Base-by-base conservation (phyloP, 352 stramenopile species). In the Pythium myriotylum region DNA sequence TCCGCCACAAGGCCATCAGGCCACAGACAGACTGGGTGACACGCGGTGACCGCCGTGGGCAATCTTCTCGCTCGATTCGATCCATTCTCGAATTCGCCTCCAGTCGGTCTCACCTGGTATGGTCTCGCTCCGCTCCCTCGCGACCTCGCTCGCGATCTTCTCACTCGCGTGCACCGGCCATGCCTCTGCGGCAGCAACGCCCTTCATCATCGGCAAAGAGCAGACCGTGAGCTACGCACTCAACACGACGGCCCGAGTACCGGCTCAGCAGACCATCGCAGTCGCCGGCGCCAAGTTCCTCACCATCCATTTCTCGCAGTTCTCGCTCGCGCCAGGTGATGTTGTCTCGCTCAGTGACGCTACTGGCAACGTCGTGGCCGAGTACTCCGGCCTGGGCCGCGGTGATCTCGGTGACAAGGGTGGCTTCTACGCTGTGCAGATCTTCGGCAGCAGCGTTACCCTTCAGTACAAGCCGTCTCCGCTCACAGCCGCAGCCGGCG, bases 261-360 rank as follows among this genome's bases (percentile, higher is more conserved):
- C 68, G 4, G 48, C 48, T 5, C 43, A 74, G 41, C 26, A 67
- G 49, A 62, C 55, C 6, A 65, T 77, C 50, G 33, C 43, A 3
- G 37, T 54, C 5, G 19, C 51, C 10, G 67, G 62, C 24, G 63
- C 76, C 23, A 58, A 70, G 40, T 85, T 81, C 57, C 29, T 85
- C 40, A 73, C 65, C 0, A 49, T 85, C 17, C 76, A 81, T 40
- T 85, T 85, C 33, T 54, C 62, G 6, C 40, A 63, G 0, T 80
- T 85, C 37, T 19, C 67, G n/a, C 50, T 85, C 45, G 32, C 68
- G 4, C 26, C 64, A 4, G 70, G 73, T 10, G 73, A 78, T 37
- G 16, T 55, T 19, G 52, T 83, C 33, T 60, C 56, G 22, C 37
- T 83, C 14, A 58, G 54, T 24, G 65, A 67, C n/a, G 42, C 55